These are phyloP conservation scores for Recurvomyces mirabilis DNA, from an alignment of 495 filamentous ascomycete genomes.

Conservation along the genomic window DNA sequence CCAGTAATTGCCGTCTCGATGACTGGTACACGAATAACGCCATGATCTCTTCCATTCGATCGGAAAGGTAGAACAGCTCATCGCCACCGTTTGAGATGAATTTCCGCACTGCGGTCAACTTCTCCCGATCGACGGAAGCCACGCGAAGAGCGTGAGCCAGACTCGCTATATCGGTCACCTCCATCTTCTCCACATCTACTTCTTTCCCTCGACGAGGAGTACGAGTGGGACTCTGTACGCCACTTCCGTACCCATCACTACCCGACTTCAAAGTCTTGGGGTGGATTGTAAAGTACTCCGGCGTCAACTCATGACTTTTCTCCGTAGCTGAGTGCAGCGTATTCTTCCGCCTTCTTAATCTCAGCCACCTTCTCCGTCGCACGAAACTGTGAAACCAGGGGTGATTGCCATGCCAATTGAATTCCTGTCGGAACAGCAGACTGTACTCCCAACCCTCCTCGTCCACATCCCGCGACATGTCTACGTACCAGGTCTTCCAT, in stretches of 20 bases:
- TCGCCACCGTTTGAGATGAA: constrained; percentile 73
- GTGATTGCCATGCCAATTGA: constrained; percentile 83
- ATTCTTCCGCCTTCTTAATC: constrained; percentile 59
- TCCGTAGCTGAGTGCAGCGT: constrained; percentile 26
- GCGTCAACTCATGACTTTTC: constrained; percentile 53
- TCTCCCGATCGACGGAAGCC: constrained; percentile 78
- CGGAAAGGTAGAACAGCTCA: constrained; percentile 60
- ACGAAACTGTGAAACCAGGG: constrained; percentile 92
- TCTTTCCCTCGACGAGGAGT: constrained; percentile 19
- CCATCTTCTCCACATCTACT: constrained; percentile 32
- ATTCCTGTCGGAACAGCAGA: constrained; percentile 64
- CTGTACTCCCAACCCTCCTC: constrained; percentile 95
- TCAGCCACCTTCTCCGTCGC: constrained; percentile 74
- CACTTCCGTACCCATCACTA: neutral
- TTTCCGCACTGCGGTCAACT: constrained; percentile 63
- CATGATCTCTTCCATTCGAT: constrained; percentile 73
- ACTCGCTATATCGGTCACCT: constrained; percentile 53
- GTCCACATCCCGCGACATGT: constrained; percentile 78
- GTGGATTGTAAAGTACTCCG: constrained; percentile 83
- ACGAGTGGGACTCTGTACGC: constrained; percentile 12
- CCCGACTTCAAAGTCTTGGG: constrained; percentile 23
- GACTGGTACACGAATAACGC: constrained; percentile 76
- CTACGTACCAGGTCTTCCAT: constrained; percentile 89
- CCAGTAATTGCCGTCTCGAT: constrained; percentile 65
- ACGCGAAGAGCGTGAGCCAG: constrained; percentile 53